Evolutionary conservation across 139 green algal genomes (phyloP).

Genomic region (Chlamydomonas applanata): DNA sequence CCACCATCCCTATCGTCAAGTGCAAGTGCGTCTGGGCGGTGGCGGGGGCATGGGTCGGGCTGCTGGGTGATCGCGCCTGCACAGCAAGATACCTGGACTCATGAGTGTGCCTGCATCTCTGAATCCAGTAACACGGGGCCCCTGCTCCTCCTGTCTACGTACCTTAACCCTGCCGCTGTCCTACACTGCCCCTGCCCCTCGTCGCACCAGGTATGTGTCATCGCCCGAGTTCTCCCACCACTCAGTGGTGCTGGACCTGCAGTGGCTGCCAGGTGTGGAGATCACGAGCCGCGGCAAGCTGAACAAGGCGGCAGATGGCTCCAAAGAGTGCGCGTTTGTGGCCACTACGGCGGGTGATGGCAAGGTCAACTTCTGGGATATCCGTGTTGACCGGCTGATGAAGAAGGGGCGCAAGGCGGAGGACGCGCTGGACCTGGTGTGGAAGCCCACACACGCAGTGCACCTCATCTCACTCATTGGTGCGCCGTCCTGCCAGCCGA

Average conservation of each 20-base stretch:
- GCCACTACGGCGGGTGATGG: conserved; percentile 62
- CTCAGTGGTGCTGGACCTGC: conserved; percentile 65
- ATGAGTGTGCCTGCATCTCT: no score
- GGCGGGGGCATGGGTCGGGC: no score
- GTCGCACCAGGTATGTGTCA: conserved; percentile 38
- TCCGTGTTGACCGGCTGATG: conserved; percentile 59
- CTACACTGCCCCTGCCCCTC: no score
- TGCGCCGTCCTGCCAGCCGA: no score
- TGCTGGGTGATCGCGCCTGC: no score
- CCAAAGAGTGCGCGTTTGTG: conserved; percentile 72
- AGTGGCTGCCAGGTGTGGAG: conserved; percentile 75
- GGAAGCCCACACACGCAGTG: conserved; percentile 68
- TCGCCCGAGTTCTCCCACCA: conserved; percentile 64
- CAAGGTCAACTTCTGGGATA: conserved; percentile 83
- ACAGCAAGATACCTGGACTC: no score
- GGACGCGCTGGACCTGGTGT: conserved; percentile 60
- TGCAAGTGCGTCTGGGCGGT: conserved; percentile 37
- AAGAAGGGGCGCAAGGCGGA: conserved; percentile 61
- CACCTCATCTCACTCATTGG: conserved; percentile 61
- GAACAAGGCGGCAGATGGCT: conserved; percentile 22
- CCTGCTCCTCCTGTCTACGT: no score
- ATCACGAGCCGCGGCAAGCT: conserved; percentile 42
- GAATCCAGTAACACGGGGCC: no score
- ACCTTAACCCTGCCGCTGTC: no score
- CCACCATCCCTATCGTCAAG: conserved; percentile 45